These are phyloP conservation scores for Pisolithus albus DNA, from an alignment of 768 basidiomycete species.

Conservation along the genomic window DNA sequence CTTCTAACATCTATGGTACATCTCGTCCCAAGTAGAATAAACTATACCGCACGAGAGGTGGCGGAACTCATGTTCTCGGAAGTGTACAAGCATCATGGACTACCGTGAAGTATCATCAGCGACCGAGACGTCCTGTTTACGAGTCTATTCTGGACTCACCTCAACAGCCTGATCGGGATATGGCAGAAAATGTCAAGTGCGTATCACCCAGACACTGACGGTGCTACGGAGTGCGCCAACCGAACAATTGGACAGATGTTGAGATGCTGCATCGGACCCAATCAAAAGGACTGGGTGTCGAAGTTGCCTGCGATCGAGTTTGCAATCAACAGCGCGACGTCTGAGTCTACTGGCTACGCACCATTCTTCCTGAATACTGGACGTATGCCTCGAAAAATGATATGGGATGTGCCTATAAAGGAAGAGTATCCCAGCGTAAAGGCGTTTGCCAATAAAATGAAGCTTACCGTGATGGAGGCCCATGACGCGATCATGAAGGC, in stretches of 20 bases:
- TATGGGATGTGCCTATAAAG: conserved; percentile 10
- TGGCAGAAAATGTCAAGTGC: conserved; percentile 20
- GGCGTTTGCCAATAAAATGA: conserved; percentile 12
- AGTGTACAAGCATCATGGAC: conserved; percentile 26
- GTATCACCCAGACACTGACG: conserved; percentile 30
- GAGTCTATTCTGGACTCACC: conserved; percentile 19
- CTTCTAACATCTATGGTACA: conserved; percentile 18
- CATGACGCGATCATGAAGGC: no score
- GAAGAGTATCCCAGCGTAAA: conserved; percentile 24
- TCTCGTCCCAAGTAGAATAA: conserved; percentile 11
- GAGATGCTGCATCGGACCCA: not conserved
- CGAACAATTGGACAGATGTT: conserved; percentile 11
- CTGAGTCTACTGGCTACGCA: conserved; percentile 13
- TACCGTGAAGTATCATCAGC: conserved; percentile 10
- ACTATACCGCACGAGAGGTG: conserved; percentile 27
- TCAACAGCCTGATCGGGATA: conserved; percentile 9
- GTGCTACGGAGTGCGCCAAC: conserved; percentile 21
- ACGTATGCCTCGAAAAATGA: conserved; percentile 6
- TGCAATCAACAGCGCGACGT: no score
- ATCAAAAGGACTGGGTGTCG: conserved; percentile 11
- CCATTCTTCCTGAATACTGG: conserved; percentile 12
- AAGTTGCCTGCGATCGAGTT: not conserved
- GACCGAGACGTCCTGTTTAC: conserved; percentile 24
- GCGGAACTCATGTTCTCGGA: conserved; percentile 31
- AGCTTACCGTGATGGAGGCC: no score